A percentile compares a stretch with the other conserved stretches of the same genome.
phyloP scores from a whole-genome alignment of 2,329 filamentous ascomycete genomes.

The Zalaria sp. region DNA sequence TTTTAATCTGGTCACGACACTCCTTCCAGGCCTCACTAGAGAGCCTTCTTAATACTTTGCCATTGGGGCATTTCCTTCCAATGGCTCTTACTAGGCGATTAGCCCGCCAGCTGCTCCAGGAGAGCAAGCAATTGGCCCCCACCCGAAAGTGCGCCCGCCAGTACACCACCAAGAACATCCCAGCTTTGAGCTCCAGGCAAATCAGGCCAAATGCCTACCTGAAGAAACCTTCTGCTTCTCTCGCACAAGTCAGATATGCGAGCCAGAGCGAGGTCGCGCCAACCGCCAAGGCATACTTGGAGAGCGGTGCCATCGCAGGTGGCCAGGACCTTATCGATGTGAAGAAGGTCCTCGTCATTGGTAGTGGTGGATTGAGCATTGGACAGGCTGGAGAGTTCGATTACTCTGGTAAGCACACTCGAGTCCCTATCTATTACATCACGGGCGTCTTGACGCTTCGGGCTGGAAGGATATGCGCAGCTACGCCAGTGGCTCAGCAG shows the following conservation, averaged over 20 bases:
- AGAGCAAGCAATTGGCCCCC: slow-evolving; percentile 9
- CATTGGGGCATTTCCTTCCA: slow-evolving; percentile 1
- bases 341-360: slow-evolving; percentile 95
- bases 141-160: slow-evolving; percentile 13
- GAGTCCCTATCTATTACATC: too few species aligned
- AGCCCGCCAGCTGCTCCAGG: slow-evolving; percentile 15
- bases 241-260: slow-evolving; percentile 10
- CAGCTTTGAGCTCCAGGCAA: slow-evolving; percentile 7
- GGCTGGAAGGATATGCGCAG: too few species aligned
- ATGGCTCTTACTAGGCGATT: slow-evolving; percentile 20
- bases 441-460: too few species aligned
- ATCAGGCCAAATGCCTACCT: slow-evolving; percentile 5
- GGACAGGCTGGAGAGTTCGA: slow-evolving; percentile 97
- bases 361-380: slow-evolving; percentile 88
- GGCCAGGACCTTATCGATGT: slow-evolving; percentile 69
- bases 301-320: slow-evolving; percentile 73
- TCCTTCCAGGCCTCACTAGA: background rate
- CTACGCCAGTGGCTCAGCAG: too few species aligned
- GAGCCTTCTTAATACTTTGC: background rate
- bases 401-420: slow-evolving; percentile 66
- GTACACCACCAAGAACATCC: slow-evolving; percentile 11
- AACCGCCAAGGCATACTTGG: slow-evolving; percentile 73
- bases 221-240: slow-evolving; percentile 12
- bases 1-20: background rate
- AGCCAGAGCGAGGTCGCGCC: slow-evolving; percentile 52